Conservation (phyloP, 306 rosid genomes). For the Acacia confusa region DNA sequence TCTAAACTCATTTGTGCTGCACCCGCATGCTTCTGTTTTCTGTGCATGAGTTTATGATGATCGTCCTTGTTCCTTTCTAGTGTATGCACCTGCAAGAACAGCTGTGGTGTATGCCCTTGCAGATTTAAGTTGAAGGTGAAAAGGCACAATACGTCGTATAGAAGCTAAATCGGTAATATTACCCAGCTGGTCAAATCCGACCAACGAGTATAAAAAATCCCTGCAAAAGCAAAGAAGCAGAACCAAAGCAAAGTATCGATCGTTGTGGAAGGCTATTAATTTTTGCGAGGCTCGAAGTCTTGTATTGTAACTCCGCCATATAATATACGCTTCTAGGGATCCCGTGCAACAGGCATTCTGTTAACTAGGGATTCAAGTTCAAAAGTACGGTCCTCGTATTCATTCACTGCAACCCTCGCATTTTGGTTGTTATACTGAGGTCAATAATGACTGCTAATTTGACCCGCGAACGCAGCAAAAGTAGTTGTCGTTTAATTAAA, state of each 20-base stretch:
- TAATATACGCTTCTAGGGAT: conserved; percentile 19
- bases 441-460: too few species aligned
- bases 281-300: conserved; percentile 27
- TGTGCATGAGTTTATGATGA: conserved; percentile 37
- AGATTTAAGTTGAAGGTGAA: conserved; percentile 26
- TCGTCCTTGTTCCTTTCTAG: conserved; percentile 76
- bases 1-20: conserved; percentile 6
- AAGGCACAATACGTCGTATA: conserved; percentile 17
- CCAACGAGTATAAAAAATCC: conserved; percentile 19
- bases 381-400: background rate
- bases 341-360: conserved; percentile 12
- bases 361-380: conserved; percentile 8
- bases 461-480: background rate
- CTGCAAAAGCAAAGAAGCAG: conserved; percentile 19
- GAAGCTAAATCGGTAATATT: background rate
- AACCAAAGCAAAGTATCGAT: conserved; percentile 17
- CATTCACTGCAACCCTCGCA: background rate
- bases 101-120: conserved; percentile 70
- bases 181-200: conserved; percentile 10
- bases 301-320: background rate
- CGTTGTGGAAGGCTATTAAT: conserved; percentile 10
- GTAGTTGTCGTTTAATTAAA: background rate
- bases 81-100: conserved; percentile 80
- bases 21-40: conserved; percentile 11
- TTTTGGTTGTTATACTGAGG: background rate